These are phyloP conservation scores for Chlamydomonas asymmetrica DNA, from an alignment of 139 green algal genomes.

Conservation along the genomic window DNA sequence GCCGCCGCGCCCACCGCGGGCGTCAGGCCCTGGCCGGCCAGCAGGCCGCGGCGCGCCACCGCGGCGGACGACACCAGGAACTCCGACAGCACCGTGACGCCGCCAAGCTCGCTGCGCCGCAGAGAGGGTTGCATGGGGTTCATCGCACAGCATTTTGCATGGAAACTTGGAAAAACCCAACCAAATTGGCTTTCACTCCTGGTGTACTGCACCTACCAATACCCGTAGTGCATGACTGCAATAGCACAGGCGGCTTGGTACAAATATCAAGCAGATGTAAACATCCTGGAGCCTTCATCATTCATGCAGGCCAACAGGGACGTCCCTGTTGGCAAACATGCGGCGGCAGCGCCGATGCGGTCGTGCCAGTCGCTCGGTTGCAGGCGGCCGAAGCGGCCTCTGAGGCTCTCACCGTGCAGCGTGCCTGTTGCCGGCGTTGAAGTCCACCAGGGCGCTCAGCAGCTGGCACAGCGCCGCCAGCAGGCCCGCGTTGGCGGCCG, in stretches of 20 bases:
- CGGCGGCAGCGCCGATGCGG: too few relatives aligned
- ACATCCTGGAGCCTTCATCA: too few relatives aligned
- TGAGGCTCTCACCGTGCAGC: slow-evolving; percentile 14
- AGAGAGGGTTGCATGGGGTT: background rate
- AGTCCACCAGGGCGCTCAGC: slow-evolving; percentile 40
- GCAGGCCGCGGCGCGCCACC: slow-evolving; percentile 2
- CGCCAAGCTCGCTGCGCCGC: slow-evolving; percentile 28
- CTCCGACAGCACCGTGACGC: slow-evolving; percentile 26
- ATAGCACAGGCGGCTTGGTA: too few relatives aligned
- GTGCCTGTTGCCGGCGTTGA: slow-evolving; percentile 47
- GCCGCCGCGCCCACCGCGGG: slow-evolving; percentile 7
- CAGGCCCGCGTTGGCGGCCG: slow-evolving; percentile 18
- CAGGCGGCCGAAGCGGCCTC: too few relatives aligned
- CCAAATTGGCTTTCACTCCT: too few relatives aligned
- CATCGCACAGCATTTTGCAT: background rate
- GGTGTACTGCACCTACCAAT: too few relatives aligned
- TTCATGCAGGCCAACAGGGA: too few relatives aligned
- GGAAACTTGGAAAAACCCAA: too few relatives aligned
- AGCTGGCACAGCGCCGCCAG: slow-evolving; percentile 29
- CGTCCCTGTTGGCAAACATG: too few relatives aligned
- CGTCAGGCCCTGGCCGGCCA: background rate
- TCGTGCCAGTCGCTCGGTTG: too few relatives aligned
- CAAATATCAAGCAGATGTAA: too few relatives aligned
- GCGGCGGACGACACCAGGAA: slow-evolving; percentile 31
- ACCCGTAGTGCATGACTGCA: too few relatives aligned